Evolutionary conservation across 192 early-diverging fungal genomes (phyloP).

Genomic region (Coemansia sp.): DNA sequence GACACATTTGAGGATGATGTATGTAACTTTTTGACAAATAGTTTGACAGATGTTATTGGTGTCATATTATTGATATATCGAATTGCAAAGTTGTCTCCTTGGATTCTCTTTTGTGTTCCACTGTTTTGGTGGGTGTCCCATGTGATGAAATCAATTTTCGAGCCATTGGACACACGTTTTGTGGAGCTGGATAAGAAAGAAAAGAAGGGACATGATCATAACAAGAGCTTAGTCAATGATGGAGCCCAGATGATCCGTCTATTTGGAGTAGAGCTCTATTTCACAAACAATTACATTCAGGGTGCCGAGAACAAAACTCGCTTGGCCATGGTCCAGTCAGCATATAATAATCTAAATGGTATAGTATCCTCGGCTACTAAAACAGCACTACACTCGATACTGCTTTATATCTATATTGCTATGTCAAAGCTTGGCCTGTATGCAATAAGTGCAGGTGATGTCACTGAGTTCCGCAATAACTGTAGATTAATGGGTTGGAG

Average conservation of each 20-base stretch:
- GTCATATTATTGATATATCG: background rate
- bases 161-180: too few relatives aligned
- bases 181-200: background rate
- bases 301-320: constrained; percentile 64
- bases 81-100: background rate
- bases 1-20: too few relatives aligned
- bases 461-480: background rate
- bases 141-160: background rate
- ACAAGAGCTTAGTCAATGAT: background rate
- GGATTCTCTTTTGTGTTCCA: background rate
- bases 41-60: too few relatives aligned
- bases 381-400: background rate
- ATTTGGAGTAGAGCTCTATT: constrained; percentile 58
- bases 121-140: background rate
- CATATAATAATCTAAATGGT: background rate
- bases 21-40: too few relatives aligned
- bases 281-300: constrained; percentile 57
- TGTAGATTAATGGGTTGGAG: too few relatives aligned
- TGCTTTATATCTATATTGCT: background rate
- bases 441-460: background rate
- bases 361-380: background rate
- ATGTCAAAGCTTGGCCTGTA: background rate
- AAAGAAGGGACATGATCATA: background rate
- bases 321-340: background rate
- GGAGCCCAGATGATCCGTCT: constrained; percentile 64